Percentiles rank a stretch among this genome's conserved stretches.
Evolutionary conservation across 495 filamentous ascomycete genomes (phyloP).

Genomic region (Penicillium herquei): DNA sequence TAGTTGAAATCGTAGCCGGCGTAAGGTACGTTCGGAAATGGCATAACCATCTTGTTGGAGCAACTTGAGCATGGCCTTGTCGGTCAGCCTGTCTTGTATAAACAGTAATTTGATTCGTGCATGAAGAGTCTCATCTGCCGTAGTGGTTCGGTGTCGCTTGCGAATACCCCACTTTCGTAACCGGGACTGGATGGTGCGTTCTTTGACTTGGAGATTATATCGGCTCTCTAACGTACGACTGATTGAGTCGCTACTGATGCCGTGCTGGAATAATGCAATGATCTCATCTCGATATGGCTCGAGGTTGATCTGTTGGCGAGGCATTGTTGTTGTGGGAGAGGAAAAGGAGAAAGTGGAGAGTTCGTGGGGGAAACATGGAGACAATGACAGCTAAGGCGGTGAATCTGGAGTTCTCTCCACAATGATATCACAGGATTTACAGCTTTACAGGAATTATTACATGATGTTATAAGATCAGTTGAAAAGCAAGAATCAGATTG

Average conservation of each 20-base stretch:
- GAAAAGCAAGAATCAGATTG: neutral
- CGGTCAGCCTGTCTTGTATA: slow-evolving; percentile 24
- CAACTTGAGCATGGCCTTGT: slow-evolving; percentile 29
- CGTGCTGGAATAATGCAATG: slow-evolving; percentile 23
- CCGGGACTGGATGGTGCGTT: slow-evolving; percentile 28
- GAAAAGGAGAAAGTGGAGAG: neutral
- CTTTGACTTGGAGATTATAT: slow-evolving; percentile 30
- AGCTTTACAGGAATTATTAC: too few species aligned
- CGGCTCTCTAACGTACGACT: slow-evolving; percentile 24
- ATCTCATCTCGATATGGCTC: slow-evolving; percentile 31
- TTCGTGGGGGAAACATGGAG: neutral
- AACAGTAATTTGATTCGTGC: slow-evolving; percentile 28
- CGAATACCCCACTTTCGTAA: slow-evolving; percentile 32
- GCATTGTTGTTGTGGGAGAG: slow-evolving; percentile 15
- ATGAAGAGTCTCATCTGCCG: slow-evolving; percentile 26
- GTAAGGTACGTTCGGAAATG: slow-evolving; percentile 27
- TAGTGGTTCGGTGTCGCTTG: slow-evolving; percentile 29
- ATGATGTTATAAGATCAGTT: too few species aligned
- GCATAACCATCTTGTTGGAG: slow-evolving; percentile 27
- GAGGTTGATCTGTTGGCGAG: slow-evolving; percentile 31
- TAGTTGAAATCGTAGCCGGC: slow-evolving; percentile 26
- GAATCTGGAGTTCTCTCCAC: slow-evolving; percentile 6
- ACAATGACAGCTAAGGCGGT: slow-evolving; percentile 15
- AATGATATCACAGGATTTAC: neutral
- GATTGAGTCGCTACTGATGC: slow-evolving; percentile 29